phyloP scores from a whole-genome alignment of 495 filamentous ascomycete species.

The Penicillium paradoxum region DNA sequence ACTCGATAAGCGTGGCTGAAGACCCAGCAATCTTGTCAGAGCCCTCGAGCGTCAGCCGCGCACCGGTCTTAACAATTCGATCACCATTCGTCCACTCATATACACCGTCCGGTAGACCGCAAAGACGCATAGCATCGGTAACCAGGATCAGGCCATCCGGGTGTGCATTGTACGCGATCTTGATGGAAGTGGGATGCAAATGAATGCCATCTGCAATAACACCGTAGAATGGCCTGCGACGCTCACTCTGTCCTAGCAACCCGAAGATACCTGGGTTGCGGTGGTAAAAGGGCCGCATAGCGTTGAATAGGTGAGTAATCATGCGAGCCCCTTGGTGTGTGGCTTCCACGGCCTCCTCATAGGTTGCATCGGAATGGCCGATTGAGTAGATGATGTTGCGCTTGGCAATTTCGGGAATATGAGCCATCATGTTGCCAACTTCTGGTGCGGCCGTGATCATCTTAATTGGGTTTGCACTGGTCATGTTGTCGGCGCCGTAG shows the following conservation, averaged over 20 bases:
- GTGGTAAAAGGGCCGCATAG: conserved; percentile 80
- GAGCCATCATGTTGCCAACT: conserved; percentile 53
- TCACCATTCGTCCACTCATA: conserved; percentile 80
- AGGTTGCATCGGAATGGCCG: conserved; percentile 78
- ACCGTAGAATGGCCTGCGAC: conserved; percentile 51
- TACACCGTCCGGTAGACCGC: conserved; percentile 67
- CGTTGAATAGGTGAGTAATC: conserved; percentile 89
- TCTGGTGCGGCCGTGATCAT: conserved; percentile 82
- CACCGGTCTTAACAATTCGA: conserved; percentile 61
- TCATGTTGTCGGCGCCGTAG: conserved; percentile 64
- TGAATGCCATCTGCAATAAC: conserved; percentile 62
- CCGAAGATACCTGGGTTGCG: conserved; percentile 82
- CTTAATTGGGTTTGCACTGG: conserved; percentile 45
- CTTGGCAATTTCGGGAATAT: conserved; percentile 56
- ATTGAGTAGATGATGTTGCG: conserved; percentile 66
- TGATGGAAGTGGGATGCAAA: conserved; percentile 55
- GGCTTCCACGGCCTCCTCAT: conserved; percentile 63
- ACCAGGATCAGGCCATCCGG: conserved; percentile 54
- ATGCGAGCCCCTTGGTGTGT: conserved; percentile 68
- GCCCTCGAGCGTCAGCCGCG: conserved; percentile 61
- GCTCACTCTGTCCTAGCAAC: conserved; percentile 52
- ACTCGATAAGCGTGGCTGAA: conserved; percentile 69
- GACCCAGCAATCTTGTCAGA: conserved; percentile 68
- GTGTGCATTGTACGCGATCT: conserved; percentile 55
- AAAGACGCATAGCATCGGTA: conserved; percentile 58